Evolutionary conservation across 768 basidiomycete genomes (phyloP), one percentile per base, ranked within the genome.

Genomic region (Leucosporidium creatinivorum): DNA sequence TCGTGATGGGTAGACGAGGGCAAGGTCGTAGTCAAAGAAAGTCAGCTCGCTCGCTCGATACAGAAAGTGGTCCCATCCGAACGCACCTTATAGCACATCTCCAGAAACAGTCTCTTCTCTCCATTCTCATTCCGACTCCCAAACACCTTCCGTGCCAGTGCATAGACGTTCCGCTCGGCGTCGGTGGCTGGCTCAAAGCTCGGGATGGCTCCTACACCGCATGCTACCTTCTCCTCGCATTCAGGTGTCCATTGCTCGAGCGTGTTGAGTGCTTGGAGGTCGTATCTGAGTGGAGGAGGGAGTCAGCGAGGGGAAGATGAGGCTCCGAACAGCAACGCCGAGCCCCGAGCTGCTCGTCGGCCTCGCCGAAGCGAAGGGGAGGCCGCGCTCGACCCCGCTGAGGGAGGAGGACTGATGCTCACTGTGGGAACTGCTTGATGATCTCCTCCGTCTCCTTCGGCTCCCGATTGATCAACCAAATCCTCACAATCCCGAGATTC

Each of bases 381-480:
- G n/a, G n/a, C n/a, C n/a, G n/a, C n/a, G n/a, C n/a, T n/a, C n/a
- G n/a, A n/a, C n/a, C n/a, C n/a, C n/a, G n/a, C n/a, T n/a, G n/a
- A n/a, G n/a, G n/a, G n/a, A n/a, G n/a, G n/a, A n/a, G n/a, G n/a
- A n/a, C n/a, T n/a, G n/a, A n/a, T n/a, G n/a, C 25, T 51, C 25
- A 23, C 25, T 59, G 39, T 5, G 44, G 58, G 12, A 59, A 59
- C 25, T 26, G n/a, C 15, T 25, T 26, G 6, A 59, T 48, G 18
- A 59, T 48, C 13, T 59, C 58, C 44, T 44, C 44, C 3, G 72
- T 72, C 47, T 74, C 73, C 10, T 5, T 5, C 1, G 63, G 36
- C 44, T 73, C 74, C 47, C 74, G 62, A 61, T 74, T 74, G 69
- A 69, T 49, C 33, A 74, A 65, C 56, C 48, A 73, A 55, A 74